These are phyloP conservation scores for Gossypium thurberi DNA, from an alignment of 345 rosid genomes.

Conservation along the genomic window DNA sequence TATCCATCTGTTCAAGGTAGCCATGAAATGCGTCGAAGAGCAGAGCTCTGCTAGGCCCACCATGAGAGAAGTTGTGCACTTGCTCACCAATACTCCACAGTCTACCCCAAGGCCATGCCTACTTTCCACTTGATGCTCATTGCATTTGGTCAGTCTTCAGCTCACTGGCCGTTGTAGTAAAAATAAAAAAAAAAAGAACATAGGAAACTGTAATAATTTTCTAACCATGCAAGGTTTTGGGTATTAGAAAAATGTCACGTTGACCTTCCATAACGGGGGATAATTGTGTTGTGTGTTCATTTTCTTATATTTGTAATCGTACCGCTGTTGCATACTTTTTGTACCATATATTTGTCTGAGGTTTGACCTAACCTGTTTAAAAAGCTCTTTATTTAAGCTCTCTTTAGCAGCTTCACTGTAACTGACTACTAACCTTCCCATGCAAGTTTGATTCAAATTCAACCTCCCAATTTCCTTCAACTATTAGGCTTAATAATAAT, in stretches of 20 bases:
- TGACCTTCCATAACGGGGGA: slow-evolving; percentile 4
- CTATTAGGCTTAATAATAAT: too few relatives aligned
- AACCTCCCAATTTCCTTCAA: too few relatives aligned
- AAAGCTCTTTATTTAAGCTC: not conserved
- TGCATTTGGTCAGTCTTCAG: not conserved
- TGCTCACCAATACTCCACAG: slow-evolving; percentile 59
- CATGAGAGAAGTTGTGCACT: slow-evolving; percentile 86
- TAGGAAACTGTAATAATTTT: slow-evolving; percentile 15
- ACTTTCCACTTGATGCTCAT: slow-evolving; percentile 18
- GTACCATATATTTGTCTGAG: not conserved
- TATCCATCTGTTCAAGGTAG: slow-evolving; percentile 67
- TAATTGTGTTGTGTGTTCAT: slow-evolving; percentile 2
- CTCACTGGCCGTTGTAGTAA: not conserved
- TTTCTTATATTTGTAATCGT: not conserved
- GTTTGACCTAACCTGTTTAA: not conserved
- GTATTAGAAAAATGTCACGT: not conserved
- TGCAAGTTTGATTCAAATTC: too few relatives aligned
- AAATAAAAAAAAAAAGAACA: not conserved
- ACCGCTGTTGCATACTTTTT: not conserved
- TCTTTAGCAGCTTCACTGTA: too few relatives aligned
- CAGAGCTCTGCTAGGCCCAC: slow-evolving; percentile 63
- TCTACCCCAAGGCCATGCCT: slow-evolving; percentile 37
- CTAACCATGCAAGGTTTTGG: not conserved
- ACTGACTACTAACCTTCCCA: too few relatives aligned
- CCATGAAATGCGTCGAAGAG: slow-evolving; percentile 76